Conservation (phyloP, 208 protist species). For the Trypanosoma boissoni region DNA sequence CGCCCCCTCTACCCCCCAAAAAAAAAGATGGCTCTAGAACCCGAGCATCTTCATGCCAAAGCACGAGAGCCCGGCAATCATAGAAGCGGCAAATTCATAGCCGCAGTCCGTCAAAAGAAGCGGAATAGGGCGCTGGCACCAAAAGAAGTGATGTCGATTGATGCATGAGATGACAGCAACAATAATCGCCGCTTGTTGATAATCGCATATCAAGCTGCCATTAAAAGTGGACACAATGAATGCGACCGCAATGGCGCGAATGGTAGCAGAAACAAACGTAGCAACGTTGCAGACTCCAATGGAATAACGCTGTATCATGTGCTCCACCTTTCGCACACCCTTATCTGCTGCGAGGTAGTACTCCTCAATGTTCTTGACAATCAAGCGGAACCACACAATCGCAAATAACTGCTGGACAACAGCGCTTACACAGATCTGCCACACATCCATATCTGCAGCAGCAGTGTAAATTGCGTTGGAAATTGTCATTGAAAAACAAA, state of each 20-base stretch:
- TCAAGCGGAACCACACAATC: constrained; percentile 72
- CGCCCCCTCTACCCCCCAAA: neutral
- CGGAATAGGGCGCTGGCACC: constrained; percentile 74
- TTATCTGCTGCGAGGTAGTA: constrained; percentile 89
- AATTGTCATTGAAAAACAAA: constrained; percentile 22
- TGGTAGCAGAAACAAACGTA: constrained; percentile 41
- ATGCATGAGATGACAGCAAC: constrained; percentile 46
- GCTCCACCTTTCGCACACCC: constrained; percentile 75
- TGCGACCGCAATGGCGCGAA: constrained; percentile 48
- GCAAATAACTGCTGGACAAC: constrained; percentile 70
- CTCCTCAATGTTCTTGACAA: constrained; percentile 59
- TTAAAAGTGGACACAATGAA: constrained; percentile 36
- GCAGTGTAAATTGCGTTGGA: neutral
- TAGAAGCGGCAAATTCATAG: constrained; percentile 62
- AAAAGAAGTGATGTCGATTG: constrained; percentile 59
- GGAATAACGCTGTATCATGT: constrained; percentile 71
- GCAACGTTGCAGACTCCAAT: constrained; percentile 25
- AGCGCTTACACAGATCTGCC: constrained; percentile 43
- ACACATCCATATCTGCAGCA: constrained; percentile 40
- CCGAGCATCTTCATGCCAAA: constrained; percentile 61
- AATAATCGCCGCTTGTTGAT: constrained; percentile 55
- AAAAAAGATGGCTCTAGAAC: constrained; percentile 27
- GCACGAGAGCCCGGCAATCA: constrained; percentile 53
- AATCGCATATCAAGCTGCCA: constrained; percentile 54
- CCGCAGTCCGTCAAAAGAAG: constrained; percentile 68